phyloP scores from a whole-genome alignment of 2,329 filamentous ascomycete species.

The Exserohilum rostratum region DNA sequence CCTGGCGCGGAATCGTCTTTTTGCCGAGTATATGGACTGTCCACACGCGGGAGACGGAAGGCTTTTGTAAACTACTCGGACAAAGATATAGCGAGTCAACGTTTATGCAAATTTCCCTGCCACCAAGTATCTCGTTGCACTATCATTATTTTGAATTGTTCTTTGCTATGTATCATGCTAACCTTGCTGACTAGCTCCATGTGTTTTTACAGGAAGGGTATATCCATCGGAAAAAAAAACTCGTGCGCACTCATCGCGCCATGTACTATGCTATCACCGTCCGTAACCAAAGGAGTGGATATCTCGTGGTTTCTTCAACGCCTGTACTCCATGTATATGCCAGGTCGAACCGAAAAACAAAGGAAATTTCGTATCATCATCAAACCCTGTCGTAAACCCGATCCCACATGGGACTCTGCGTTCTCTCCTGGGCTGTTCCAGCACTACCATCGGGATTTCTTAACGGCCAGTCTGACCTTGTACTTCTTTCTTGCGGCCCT shows the following conservation, averaged over 20 bases:
- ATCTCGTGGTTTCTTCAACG: neutral
- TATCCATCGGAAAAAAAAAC: neutral
- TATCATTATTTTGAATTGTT: too few species aligned
- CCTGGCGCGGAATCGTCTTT: neutral
- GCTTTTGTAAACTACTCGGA: slow-evolving; percentile 19
- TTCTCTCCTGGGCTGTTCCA: slow-evolving; percentile 22
- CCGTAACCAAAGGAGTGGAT: slow-evolving; percentile 7
- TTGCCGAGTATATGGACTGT: slow-evolving; percentile 6
- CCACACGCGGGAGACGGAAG: neutral
- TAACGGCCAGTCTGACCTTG: slow-evolving; percentile 42
- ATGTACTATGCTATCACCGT: neutral
- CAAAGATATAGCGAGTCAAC: slow-evolving; percentile 19
- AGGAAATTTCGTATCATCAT: neutral
- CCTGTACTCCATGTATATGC: neutral
- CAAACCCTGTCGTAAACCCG: slow-evolving; percentile 37
- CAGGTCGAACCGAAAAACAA: neutral
- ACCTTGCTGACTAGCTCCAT: neutral
- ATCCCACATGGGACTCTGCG: slow-evolving; percentile 41
- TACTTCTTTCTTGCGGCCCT: slow-evolving; percentile 33
- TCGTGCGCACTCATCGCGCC: neutral
- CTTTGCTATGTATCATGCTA: too few species aligned
- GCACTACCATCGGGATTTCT: slow-evolving; percentile 22
- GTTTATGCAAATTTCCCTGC: slow-evolving; percentile 13
- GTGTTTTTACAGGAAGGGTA: slow-evolving; percentile 2
- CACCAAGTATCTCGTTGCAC: neutral